Evolutionary conservation across 2,329 filamentous ascomycete species (phyloP), one percentile per base, ranked within the genome.

Genomic region (Metarhizium rileyi): DNA sequence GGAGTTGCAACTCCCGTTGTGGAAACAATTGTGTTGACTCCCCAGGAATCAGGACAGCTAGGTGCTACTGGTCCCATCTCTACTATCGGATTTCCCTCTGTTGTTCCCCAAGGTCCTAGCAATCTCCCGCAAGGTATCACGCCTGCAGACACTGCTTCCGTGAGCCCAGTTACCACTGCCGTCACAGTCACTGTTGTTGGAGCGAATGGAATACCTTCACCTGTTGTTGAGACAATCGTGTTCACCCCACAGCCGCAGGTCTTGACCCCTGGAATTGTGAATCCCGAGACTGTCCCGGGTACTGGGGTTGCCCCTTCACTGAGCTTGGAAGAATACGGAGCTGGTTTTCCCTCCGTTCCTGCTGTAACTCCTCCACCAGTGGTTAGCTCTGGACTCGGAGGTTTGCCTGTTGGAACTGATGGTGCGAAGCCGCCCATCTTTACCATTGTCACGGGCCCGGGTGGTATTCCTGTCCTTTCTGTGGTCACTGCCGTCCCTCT

Each of bases 191-290:
- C 61, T 14, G 53, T 64, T 22, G 48, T 67, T 22, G 65, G 64
- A 18, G 50, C 59, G 10, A 57, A 68, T 54, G 64, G 65, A 5
- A 49, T 59, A n/a, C 54, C 54, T 1, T 66, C 65, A 2, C 56
- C 65, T 12, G 53, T 63, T 26, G 58, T 65, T 9, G 59, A 66
- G 42, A 66, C 64, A 12, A 54, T 68, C 27, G 54, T 68, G 22
- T 52, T 65, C 25, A 55, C 57, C 10, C 59, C 57, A 41, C 18
- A 51, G 35, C 44, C 25, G 46, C 60, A 44, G 55, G 55, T 16
- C 48, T 23, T 38, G 22, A 43, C 46, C 6, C 46, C 54, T 20
- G 51, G 58, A n/a, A 45, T 54, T 7, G 22, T 47, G 4, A 46
- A 50, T 26, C 48, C 55, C 16, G 48, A 50, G 8, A 52, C 56